phyloP scores from a whole-genome alignment of 257 asterid genomes.

The Solanum microdontum region DNA sequence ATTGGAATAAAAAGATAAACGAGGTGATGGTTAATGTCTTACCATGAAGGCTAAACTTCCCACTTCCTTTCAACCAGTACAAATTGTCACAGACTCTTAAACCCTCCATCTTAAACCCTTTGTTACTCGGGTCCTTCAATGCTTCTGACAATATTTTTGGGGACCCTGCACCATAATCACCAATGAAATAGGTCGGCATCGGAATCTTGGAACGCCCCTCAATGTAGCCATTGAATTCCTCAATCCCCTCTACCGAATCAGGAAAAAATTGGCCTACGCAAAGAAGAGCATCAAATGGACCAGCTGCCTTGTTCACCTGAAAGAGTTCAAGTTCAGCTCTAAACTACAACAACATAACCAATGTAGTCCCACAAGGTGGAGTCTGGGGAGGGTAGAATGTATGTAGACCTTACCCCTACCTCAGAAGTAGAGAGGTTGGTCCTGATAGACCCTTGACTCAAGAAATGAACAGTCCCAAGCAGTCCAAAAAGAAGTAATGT shows the following conservation, averaged over 20 bases:
- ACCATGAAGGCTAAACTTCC: constrained; percentile 80
- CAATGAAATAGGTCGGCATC: constrained; percentile 80
- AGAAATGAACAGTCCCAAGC: not conserved
- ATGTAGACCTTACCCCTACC: not conserved
- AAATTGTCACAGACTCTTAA: constrained; percentile 67
- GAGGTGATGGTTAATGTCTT: not conserved
- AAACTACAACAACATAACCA: not conserved
- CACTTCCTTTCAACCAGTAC: constrained; percentile 91
- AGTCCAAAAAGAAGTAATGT: not conserved
- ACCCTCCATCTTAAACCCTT: constrained; percentile 97
- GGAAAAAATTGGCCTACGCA: constrained; percentile 97
- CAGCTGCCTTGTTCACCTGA: constrained; percentile 94
- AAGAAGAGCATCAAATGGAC: constrained; percentile 86
- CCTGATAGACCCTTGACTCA: not conserved
- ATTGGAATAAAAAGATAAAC: not conserved
- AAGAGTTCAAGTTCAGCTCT: constrained; percentile 7
- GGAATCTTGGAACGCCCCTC: constrained; percentile 62
- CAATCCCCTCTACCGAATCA: constrained; percentile 53
- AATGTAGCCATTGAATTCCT: constrained; percentile 62
- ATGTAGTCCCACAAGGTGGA: not conserved
- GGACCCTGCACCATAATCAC: constrained; percentile 81
- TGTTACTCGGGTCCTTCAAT: constrained; percentile 52
- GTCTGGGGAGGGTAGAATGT: not conserved
- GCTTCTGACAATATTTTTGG: constrained; percentile 44
- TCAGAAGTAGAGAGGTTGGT: not conserved